Conservation (phyloP, 2,329 filamentous ascomycete genomes). For the Lecanicillium sp. region DNA sequence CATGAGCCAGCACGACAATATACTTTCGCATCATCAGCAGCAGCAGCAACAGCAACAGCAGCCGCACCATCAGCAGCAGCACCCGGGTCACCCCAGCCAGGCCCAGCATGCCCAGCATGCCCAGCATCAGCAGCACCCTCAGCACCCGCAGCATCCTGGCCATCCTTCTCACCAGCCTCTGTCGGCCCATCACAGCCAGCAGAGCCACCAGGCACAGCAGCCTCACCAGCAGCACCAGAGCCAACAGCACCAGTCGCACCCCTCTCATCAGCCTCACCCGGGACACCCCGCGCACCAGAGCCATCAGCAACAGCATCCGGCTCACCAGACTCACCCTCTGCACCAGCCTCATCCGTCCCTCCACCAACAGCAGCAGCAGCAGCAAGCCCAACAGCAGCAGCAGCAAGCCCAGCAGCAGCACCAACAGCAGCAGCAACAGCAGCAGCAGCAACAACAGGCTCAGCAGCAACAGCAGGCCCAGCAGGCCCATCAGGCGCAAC, state of each 20-base stretch:
- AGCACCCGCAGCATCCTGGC: conserved; percentile 20
- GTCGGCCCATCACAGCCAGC: conserved; percentile 15
- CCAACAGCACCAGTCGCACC: conserved; percentile 23
- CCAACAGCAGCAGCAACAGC: conserved; percentile 21
- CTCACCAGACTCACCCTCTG: conserved; percentile 20
- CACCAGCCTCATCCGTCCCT: conserved; percentile 20
- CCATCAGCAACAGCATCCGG: conserved; percentile 23
- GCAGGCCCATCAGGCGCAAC: conserved; percentile 23
- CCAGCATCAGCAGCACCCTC: conserved; percentile 20
- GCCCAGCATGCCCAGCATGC: conserved; percentile 26
- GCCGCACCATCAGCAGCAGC: conserved; percentile 23
- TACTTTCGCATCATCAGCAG: conserved; percentile 38
- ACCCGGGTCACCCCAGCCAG: conserved; percentile 21
- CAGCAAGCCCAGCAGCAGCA: conserved; percentile 29
- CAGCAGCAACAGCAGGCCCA: conserved; percentile 22
- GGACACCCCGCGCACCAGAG: conserved; percentile 19
- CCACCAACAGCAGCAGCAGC: conserved; percentile 27
- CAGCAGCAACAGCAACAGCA: conserved; percentile 25
- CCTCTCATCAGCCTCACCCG: conserved; percentile 7
- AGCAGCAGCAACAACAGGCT: conserved; percentile 25
- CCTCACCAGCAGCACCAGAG: conserved; percentile 16
- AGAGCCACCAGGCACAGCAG: conserved; percentile 19
- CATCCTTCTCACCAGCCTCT: conserved; percentile 15
- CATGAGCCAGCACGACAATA: conserved; percentile 36
- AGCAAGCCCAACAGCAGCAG: conserved; percentile 29